Base-by-base conservation (phyloP, 192 early-diverging fungal genomes). In the Thamnidium elegans region DNA sequence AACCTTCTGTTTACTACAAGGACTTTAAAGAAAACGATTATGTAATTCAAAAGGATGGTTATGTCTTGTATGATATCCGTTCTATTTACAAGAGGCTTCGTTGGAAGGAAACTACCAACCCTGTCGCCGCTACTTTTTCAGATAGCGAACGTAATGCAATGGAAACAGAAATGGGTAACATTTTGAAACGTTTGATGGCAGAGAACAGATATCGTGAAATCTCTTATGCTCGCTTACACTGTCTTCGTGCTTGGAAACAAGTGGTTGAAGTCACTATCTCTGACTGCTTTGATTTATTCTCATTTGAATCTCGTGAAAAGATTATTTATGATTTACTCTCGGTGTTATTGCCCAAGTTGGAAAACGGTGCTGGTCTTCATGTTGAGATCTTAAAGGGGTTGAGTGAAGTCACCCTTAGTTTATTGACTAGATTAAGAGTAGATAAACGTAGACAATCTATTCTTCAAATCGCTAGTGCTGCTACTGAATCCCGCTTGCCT, bases 231-330 rank as follows among this genome's bases (percentile, higher is more conserved):
- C 80, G 87, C 15, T 72, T 78, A 43, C 87, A 89, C 50, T 85
- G 84, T 19, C 77, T 92, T 56, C 78, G 86, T 44, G 86, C 90
- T 1, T 99, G 96, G 96, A 80, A 85, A 62, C 84, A 92, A 55
- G 72, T 96, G 19, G 79, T 92, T 5, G 86, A 94, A 52, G 79
- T 92, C 13, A 82, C 86, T 1, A 32, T 97, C 50, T 78, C 78
- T 32, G 77, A 84, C 15, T 80, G 82, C 61, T 90, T 90, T 77
- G 79, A 83, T 55, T 63, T 87, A 15, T 62, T 92, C 55, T 78
- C 85, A 48, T 68, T 83, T 23, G 80, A 92, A 56, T 23, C 75
- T 45, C 79, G 88, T 4, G 87, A 90, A 64, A 58, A 69, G 9
- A 81, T 81, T 19, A 62, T 88, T 9, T 83, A 81, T 47, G 87